These are phyloP conservation scores for Penicillium griseofulvum DNA, from an alignment of 2,329 filamentous ascomycete species.

Conservation along the genomic window DNA sequence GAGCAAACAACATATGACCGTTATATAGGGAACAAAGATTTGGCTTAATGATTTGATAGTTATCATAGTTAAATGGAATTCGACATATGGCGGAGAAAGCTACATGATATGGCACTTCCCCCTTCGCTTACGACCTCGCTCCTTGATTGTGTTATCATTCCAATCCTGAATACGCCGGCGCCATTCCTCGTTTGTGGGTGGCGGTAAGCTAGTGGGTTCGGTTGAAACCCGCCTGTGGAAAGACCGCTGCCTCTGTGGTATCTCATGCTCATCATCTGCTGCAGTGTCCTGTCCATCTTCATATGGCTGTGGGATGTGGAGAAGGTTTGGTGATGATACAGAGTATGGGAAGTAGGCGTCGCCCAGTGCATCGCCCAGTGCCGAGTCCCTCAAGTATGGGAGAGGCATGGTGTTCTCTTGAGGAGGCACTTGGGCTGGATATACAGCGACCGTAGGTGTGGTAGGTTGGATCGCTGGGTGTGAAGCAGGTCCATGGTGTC, in stretches of 20 bases:
- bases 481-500: not conserved
- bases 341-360: constrained; percentile 31
- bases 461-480: constrained; percentile 6
- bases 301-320: constrained; percentile 23
- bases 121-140: constrained; percentile 34
- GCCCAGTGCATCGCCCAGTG: constrained; percentile 18
- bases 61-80: not conserved
- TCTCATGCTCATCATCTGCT: constrained; percentile 21
- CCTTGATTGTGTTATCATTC: constrained; percentile 39
- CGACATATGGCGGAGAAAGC: constrained; percentile 5
- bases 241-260: constrained; percentile 18
- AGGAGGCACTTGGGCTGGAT: constrained; percentile 9
- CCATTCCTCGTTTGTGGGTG: constrained; percentile 36
- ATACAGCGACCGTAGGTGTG: constrained; percentile 16
- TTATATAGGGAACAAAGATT: not conserved
- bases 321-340: constrained; percentile 34
- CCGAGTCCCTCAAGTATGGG: constrained; percentile 16
- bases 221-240: constrained; percentile 34
- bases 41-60: not conserved
- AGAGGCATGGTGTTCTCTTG: constrained; percentile 7
- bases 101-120: constrained; percentile 42
- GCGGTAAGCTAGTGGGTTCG: constrained; percentile 31
- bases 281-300: constrained; percentile 18
- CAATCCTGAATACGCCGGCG: constrained; percentile 40
- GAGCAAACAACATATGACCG: not conserved